Base-by-base conservation (phyloP, 495 filamentous ascomycete species). In the Daldinia concentrica region DNA sequence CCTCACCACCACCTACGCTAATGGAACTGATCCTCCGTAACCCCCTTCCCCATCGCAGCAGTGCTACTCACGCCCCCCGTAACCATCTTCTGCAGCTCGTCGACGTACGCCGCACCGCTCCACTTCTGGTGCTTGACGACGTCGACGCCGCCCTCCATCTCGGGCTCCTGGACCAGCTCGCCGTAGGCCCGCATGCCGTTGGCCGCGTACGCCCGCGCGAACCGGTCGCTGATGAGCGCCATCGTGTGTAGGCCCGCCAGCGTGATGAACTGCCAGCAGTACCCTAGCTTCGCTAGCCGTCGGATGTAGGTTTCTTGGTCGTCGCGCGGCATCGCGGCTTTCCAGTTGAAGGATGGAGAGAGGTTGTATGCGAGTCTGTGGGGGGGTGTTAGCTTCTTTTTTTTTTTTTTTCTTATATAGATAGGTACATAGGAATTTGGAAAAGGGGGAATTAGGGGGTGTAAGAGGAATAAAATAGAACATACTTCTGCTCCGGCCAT, bases 221-320 rank as follows among this genome's bases (percentile, higher is more conserved):
- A 99, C 57, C 90, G 87, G 79, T 98, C 89, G 48, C 88, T 89
- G 81, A 96, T 96, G 27, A 99, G 87, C 22, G 95, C 95, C 5
- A 93, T 97, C 30, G 92, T 97, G 85, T 98, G 96, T 73, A 98
- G 86, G 66, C 95, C 96, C n/a, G 94, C 95, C 36, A 99, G 89
- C 32, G 96, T 99, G 85, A 99, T 98, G 88, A 99, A 99, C 81
- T 99, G 95, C 95, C 95, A 98, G 86, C 91, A 96, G 88, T 98
- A 99, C 54, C 95, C 95, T 32, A 99, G 89, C 45, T 82, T 79
- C 62, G 89, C 93, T 41, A 99, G 90, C 22, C 95, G 92, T 67
- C 90, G 83, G 84, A 99, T 98, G 83, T 98, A 99, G 22, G 96
- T 98, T 82, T 97, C 92, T 82, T 99, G 96, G 79, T 98, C 96